Evolutionary conservation across 306 rosid species (phyloP).

Genomic region (Dryas alaskensis): DNA sequence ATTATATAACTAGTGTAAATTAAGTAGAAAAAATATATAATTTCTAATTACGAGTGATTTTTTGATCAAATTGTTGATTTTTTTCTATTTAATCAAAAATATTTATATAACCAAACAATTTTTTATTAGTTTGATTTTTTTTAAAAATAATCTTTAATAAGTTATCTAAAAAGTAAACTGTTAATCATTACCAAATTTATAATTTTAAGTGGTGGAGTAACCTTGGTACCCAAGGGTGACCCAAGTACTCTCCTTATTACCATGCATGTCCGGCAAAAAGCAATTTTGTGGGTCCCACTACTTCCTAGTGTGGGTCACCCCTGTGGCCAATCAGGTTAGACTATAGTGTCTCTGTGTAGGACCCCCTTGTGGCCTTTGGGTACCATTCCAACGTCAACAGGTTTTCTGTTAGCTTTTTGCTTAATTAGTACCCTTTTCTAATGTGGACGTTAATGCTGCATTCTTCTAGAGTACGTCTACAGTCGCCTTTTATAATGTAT

Average conservation of each 20-base stretch:
- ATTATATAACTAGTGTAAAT: too few species aligned
- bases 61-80: too few species aligned
- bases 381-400: not conserved
- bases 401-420: not conserved
- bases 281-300: not conserved
- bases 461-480: constrained; percentile 20
- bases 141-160: too few species aligned
- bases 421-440: not conserved
- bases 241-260: not conserved
- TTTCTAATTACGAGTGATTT: too few species aligned
- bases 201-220: too few species aligned
- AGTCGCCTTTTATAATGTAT: not conserved
- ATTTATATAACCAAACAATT: too few species aligned
- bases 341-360: constrained; percentile 19
- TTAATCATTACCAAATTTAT: too few species aligned
- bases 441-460: constrained; percentile 30
- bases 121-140: too few species aligned
- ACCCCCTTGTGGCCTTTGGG: not conserved
- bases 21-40: too few species aligned
- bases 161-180: too few species aligned
- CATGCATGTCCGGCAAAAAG: constrained; percentile 43
- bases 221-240: too few species aligned
- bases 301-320: not conserved
- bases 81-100: too few species aligned
- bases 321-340: constrained; percentile 18